Evolutionary conservation across 2,329 filamentous ascomycete species (phyloP).

Genomic region (Cercospora brassicicola): DNA sequence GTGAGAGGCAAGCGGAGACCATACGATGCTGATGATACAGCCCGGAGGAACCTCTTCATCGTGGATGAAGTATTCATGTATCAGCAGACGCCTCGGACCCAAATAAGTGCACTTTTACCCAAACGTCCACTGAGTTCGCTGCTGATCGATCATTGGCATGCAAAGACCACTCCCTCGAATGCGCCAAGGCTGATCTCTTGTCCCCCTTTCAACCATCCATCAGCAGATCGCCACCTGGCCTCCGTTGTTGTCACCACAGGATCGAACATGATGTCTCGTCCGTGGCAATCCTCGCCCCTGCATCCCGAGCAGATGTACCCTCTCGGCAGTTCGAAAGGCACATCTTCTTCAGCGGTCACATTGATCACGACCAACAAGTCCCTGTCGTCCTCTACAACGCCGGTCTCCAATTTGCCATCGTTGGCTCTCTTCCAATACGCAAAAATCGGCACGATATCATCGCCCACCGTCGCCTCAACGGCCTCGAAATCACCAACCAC

Average conservation of each 20-base stretch:
- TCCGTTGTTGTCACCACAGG: neutral
- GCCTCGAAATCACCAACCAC: slow-evolving; percentile 25
- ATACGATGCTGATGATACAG: too few relatives aligned
- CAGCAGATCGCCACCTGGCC: neutral
- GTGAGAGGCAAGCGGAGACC: too few relatives aligned
- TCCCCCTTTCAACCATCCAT: neutral
- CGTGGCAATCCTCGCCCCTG: neutral
- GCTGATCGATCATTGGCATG: neutral
- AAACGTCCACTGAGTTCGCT: neutral
- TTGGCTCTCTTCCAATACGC: slow-evolving; percentile 21
- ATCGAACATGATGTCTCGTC: neutral
- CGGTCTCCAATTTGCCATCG: neutral
- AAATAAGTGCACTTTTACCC: neutral
- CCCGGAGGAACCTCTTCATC: too few relatives aligned
- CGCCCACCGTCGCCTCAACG: slow-evolving; percentile 11
- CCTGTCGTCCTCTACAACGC: neutral
- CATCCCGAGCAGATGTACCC: neutral
- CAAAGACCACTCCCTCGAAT: neutral
- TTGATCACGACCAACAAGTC: slow-evolving; percentile 28
- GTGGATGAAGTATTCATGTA: too few relatives aligned
- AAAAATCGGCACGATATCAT: slow-evolving; percentile 17
- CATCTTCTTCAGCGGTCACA: slow-evolving; percentile 17
- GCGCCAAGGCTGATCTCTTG: neutral
- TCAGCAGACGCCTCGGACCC: neutral
- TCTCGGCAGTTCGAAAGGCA: slow-evolving; percentile 19